Evolutionary conservation across 371 early-diverging fungal species (phyloP).

Genomic region (Basidiobolus meristosporus): DNA sequence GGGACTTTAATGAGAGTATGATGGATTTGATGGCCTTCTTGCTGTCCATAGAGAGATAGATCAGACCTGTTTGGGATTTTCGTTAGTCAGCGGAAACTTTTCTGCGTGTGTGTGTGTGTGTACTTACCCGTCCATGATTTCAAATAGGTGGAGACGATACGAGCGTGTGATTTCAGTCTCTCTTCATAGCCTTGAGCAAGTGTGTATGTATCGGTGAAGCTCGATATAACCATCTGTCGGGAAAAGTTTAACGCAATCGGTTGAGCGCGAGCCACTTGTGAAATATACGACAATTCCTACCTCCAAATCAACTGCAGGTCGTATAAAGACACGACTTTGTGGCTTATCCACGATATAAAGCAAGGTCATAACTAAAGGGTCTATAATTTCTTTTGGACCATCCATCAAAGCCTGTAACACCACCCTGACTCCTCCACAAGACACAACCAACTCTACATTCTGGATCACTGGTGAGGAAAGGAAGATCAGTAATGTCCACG

Average conservation of each 20-base stretch:
- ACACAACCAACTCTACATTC: constrained; percentile 36
- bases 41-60: constrained; percentile 55
- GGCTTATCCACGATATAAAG: constrained; percentile 53
- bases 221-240: constrained; percentile 45
- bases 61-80: constrained; percentile 13
- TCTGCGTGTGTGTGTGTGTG: not conserved
- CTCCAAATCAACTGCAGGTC: constrained; percentile 63
- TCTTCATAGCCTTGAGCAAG: constrained; percentile 37
- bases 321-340: constrained; percentile 32
- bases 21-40: constrained; percentile 49
- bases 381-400: constrained; percentile 39
- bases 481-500: too few relatives aligned
- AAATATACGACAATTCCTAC: constrained; percentile 9
- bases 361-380: constrained; percentile 38
- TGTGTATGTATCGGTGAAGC: constrained; percentile 52
- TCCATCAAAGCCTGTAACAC: constrained; percentile 51
- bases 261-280: not conserved
- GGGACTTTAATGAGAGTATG: constrained; percentile 50
- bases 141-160: constrained; percentile 33
- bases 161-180: constrained; percentile 33
- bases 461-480: constrained; percentile 15
- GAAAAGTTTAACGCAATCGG: not conserved
- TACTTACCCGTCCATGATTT: constrained; percentile 53
- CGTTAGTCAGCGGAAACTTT: not conserved
- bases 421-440: constrained; percentile 46